Conservation (phyloP, 768 basidiomycete species). For the Tulasnella sp. region DNA sequence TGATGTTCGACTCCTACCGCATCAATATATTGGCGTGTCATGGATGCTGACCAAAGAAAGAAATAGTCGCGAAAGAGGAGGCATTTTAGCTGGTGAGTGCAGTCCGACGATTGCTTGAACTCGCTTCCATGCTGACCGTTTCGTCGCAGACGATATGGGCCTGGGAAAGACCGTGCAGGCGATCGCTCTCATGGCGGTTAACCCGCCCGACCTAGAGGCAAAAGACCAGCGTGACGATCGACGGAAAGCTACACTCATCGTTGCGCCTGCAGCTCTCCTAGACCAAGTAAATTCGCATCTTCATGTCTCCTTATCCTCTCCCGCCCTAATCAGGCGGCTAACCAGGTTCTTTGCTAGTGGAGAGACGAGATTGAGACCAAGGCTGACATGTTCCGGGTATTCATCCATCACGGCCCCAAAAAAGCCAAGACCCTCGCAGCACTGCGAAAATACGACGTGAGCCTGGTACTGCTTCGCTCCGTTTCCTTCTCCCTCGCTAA, state of each 20-base stretch:
- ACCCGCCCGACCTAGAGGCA: constrained; percentile 34
- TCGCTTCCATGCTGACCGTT: neutral
- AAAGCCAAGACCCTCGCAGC: constrained; percentile 46
- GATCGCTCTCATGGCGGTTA: constrained; percentile 67
- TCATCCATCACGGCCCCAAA: constrained; percentile 61
- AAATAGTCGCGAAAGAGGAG: constrained; percentile 38
- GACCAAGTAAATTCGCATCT: constrained; percentile 39
- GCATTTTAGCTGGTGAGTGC: constrained; percentile 45
- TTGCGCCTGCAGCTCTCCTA: constrained; percentile 66
- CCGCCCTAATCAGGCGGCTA: too few species aligned
- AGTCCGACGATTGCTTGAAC: neutral
- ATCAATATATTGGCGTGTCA: constrained; percentile 66
- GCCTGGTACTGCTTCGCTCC: constrained; percentile 13
- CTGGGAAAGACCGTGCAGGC: constrained; percentile 57
- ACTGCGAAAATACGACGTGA: constrained; percentile 44
- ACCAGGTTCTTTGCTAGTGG: constrained; percentile 37
- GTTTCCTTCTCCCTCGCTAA: neutral
- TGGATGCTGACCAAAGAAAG: constrained; percentile 67
- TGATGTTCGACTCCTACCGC: constrained; percentile 56
- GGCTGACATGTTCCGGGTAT: constrained; percentile 50
- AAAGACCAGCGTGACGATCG: constrained; percentile 29
- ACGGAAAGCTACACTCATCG: constrained; percentile 50
- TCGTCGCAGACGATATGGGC: constrained; percentile 51
- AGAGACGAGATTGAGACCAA: constrained; percentile 62
- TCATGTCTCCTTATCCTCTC: too few species aligned